Conservation (phyloP, 2,329 filamentous ascomycete genomes). For the Claviceps sorghi region DNA sequence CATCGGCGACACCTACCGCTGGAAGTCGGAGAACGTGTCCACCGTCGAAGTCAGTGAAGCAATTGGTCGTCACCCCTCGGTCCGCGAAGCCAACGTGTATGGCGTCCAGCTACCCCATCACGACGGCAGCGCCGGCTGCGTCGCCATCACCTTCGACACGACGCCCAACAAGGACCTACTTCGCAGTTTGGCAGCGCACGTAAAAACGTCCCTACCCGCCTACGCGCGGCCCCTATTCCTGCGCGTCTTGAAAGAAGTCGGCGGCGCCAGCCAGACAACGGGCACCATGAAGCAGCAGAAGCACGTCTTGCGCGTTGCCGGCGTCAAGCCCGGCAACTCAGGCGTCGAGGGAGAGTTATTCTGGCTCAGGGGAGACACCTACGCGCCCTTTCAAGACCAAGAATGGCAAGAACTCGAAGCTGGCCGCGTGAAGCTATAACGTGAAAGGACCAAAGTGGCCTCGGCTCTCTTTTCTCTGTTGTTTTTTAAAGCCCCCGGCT, state of each 20-base stretch:
- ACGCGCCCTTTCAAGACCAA: constrained; percentile 48
- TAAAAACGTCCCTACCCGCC: constrained; percentile 43
- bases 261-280: constrained; percentile 48
- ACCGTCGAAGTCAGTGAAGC: constrained; percentile 70
- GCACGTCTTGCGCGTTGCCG: constrained; percentile 52
- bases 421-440: constrained; percentile 57
- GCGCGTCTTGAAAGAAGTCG: constrained; percentile 43
- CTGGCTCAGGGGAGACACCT: constrained; percentile 53
- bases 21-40: constrained; percentile 74
- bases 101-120: constrained; percentile 67
- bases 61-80: constrained; percentile 48
- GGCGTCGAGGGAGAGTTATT: constrained; percentile 32
- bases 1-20: constrained; percentile 64
- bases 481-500: too few species aligned
- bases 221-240: constrained; percentile 71
- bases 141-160: constrained; percentile 48
- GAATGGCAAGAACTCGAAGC: constrained; percentile 57
- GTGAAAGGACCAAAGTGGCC: background rate
- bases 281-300: constrained; percentile 89
- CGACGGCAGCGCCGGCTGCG: constrained; percentile 74
- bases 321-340: constrained; percentile 45
- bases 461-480: too few species aligned
- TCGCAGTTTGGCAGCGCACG: constrained; percentile 46
- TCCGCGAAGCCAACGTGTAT: constrained; percentile 75
- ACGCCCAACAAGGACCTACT: constrained; percentile 32